Conservation (phyloP, 2,329 filamentous ascomycete genomes). For the Fusarium abutilonis region DNA sequence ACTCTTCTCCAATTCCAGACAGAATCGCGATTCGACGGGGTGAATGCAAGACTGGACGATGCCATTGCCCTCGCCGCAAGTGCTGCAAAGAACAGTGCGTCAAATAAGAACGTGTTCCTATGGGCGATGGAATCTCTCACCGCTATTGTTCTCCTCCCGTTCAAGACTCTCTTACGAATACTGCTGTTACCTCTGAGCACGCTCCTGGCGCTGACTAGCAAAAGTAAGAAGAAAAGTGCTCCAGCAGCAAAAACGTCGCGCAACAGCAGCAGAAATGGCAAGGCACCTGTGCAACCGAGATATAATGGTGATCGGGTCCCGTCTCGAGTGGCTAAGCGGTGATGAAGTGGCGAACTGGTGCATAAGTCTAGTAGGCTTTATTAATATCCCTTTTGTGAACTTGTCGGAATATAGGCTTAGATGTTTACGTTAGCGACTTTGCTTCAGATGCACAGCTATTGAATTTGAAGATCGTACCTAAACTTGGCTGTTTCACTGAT, state of each 20-base stretch:
- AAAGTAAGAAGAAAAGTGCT: conserved; percentile 46
- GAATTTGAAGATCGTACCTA: not conserved
- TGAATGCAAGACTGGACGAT: conserved; percentile 79
- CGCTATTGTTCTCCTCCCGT: conserved; percentile 53
- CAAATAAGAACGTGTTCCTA: conserved; percentile 50
- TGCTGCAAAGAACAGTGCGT: conserved; percentile 65
- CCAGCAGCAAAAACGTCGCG: conserved; percentile 38
- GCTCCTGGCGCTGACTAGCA: conserved; percentile 50
- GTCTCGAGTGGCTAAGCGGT: conserved; percentile 48
- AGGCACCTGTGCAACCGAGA: conserved; percentile 44
- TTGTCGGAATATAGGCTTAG: not conserved
- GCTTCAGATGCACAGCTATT: not conserved
- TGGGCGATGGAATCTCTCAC: conserved; percentile 53
- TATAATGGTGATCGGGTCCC: conserved; percentile 52
- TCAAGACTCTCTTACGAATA: conserved; percentile 53
- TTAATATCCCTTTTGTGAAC: conserved; percentile 15
- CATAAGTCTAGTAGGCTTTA: conserved; percentile 5
- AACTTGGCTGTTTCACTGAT: not conserved
- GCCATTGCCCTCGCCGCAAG: conserved; percentile 83
- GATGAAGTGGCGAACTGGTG: not conserved
- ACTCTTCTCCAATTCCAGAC: conserved; percentile 78
- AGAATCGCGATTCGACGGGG: conserved; percentile 75
- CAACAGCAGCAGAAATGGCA: conserved; percentile 38
- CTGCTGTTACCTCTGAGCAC: conserved; percentile 57
- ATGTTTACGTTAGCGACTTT: not conserved